Percentiles rank a stretch among this genome's conserved stretches.
Conservation (phyloP, 2,329 filamentous ascomycete genomes). For the Xenosphaeropsis pyriputrescens region DNA sequence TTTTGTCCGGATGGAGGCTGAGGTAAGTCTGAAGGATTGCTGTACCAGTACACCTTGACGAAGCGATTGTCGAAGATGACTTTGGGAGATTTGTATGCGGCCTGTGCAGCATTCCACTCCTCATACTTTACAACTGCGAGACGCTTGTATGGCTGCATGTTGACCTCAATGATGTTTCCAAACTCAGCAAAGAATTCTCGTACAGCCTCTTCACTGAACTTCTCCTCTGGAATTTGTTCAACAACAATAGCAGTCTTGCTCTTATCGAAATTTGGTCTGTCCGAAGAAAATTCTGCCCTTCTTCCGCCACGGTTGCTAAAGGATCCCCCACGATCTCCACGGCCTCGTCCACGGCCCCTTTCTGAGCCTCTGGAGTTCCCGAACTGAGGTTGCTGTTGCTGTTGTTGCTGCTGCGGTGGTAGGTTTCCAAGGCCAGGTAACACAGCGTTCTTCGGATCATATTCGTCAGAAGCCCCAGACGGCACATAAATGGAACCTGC, state of each 20-base stretch:
- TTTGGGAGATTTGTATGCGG: conserved; percentile 63
- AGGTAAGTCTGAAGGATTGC: conserved; percentile 26
- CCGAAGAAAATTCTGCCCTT: conserved; percentile 43
- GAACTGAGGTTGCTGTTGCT: conserved; percentile 6
- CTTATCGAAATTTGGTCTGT: conserved; percentile 46
- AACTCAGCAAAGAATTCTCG: conserved; percentile 59
- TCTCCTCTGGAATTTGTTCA: conserved; percentile 62
- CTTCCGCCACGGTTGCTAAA: conserved; percentile 11
- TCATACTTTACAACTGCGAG: conserved; percentile 58
- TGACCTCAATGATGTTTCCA: conserved; percentile 47
- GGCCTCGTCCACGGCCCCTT: conserved; percentile 9
- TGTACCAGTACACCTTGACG: conserved; percentile 72
- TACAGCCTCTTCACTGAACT: conserved; percentile 50
- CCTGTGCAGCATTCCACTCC: conserved; percentile 48
- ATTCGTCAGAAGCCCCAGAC: conserved; percentile 27
- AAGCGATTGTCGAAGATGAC: conserved; percentile 77
- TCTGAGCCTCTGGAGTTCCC: conserved; percentile 17
- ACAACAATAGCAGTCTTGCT: conserved; percentile 57
- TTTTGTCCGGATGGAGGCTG: conserved; percentile 16
- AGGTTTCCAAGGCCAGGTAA: conserved; percentile 20
- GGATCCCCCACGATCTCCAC: conserved; percentile 13
- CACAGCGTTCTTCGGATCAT: conserved; percentile 39
- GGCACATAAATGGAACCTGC: conserved; percentile 30
- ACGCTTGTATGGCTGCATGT: conserved; percentile 50
- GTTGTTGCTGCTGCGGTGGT: conserved; percentile 1